These are phyloP conservation scores for Macadamia integrifolia DNA, from an alignment of 164 flowering plant genomes.

Conservation along the genomic window DNA sequence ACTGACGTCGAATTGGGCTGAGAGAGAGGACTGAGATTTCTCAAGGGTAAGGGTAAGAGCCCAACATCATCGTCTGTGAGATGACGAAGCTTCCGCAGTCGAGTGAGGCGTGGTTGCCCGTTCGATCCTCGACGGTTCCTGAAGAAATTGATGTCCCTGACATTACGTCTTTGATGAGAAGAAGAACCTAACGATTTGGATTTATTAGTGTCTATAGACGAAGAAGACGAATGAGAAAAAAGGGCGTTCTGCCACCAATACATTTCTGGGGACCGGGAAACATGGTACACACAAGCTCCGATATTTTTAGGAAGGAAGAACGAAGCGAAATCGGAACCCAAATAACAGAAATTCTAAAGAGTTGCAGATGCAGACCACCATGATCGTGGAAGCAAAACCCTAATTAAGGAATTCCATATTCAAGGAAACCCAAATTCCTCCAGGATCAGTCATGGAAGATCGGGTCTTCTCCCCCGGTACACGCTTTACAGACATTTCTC, in stretches of 20 bases:
- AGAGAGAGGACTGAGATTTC: background rate
- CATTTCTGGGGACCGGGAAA: constrained; percentile 25
- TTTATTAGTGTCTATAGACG: constrained; percentile 4
- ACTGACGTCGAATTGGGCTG: background rate
- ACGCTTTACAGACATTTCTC: no score
- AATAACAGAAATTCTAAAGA: background rate
- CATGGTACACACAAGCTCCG: constrained; percentile 15
- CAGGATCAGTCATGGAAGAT: no score
- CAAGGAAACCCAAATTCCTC: no score
- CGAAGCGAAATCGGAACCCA: background rate
- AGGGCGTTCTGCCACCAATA: constrained; percentile 33
- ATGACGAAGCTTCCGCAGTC: constrained; percentile 25
- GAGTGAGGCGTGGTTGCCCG: constrained; percentile 18
- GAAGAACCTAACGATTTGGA: constrained; percentile 4
- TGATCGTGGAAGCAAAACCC: no score
- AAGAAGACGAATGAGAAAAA: constrained; percentile 20
- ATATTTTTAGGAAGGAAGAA: background rate
- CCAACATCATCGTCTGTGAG: constrained; percentile 18
- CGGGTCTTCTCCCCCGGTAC: no score
- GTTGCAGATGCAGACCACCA: background rate
- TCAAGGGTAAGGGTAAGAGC: background rate
- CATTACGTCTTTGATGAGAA: constrained; percentile 5
- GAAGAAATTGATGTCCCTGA: constrained; percentile 12
- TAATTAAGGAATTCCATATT: no score
- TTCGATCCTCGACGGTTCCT: constrained; percentile 1